These are phyloP conservation scores for Camptophora hylomeconis DNA, from an alignment of 2,329 filamentous ascomycete genomes.

Conservation along the genomic window DNA sequence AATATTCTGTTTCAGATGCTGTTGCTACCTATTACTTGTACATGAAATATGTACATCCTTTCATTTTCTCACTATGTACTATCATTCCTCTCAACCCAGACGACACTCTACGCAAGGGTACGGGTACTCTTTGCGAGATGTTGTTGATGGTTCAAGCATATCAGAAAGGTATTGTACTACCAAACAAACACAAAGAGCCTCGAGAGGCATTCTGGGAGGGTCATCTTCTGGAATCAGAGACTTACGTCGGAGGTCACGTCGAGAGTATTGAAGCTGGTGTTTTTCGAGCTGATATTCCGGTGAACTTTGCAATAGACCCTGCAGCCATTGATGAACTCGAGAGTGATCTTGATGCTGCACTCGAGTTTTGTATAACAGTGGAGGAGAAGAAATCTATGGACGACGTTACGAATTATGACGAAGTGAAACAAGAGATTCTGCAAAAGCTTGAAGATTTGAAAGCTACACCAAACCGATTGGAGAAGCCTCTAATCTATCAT, in stretches of 20 bases:
- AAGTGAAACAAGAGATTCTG: conserved; percentile 71
- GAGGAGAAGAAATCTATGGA: conserved; percentile 74
- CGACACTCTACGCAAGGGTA: conserved; percentile 87
- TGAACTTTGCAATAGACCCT: conserved; percentile 84
- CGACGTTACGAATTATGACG: conserved; percentile 68
- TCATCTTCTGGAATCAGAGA: conserved; percentile 90
- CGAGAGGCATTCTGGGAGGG: conserved; percentile 95
- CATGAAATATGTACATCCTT: conserved; percentile 99
- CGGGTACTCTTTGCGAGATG: conserved; percentile 98
- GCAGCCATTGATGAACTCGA: conserved; percentile 81
- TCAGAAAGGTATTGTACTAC: conserved; percentile 76
- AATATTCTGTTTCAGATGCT: conserved; percentile 97
- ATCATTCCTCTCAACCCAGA: conserved; percentile 89
- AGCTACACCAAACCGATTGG: conserved; percentile 68
- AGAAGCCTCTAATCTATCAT: conserved; percentile 89
- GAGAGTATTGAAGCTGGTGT: conserved; percentile 98
- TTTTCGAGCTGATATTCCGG: conserved; percentile 88
- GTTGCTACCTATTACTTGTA: conserved; percentile 98
- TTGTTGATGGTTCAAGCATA: conserved; percentile 98
- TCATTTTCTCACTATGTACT: conserved; percentile 96
- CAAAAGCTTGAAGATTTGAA: conserved; percentile 60
- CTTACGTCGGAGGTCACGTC: conserved; percentile 95
- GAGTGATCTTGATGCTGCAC: conserved; percentile 69
- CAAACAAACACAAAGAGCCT: conserved; percentile 87
- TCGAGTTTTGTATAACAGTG: conserved; percentile 75